These are phyloP conservation scores for Udeniomyces megalosporus DNA, from an alignment of 768 basidiomycete species.

Conservation along the genomic window DNA sequence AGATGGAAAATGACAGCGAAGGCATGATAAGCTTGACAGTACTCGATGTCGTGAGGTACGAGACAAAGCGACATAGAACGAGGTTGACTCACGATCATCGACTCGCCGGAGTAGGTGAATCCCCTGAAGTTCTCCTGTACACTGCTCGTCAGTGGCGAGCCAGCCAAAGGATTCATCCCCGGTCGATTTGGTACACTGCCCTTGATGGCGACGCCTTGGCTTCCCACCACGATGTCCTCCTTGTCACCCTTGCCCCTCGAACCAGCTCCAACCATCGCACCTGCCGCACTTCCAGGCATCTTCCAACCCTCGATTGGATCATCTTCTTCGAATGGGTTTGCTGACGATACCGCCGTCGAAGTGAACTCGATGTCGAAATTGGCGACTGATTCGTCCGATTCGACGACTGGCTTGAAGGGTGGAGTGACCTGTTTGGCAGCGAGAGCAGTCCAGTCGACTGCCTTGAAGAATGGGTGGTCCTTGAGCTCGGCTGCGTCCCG, in stretches of 20 bases:
- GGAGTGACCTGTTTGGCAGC: conserved; percentile 78
- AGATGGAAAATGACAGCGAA: background rate
- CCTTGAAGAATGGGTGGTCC: conserved; percentile 82
- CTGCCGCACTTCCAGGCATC: background rate
- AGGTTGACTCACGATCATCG: conserved; percentile 17
- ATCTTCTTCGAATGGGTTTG: conserved; percentile 39
- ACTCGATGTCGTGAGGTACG: background rate
- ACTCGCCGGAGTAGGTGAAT: conserved; percentile 46
- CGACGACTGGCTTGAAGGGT: conserved; percentile 93
- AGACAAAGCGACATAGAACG: background rate
- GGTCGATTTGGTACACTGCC: conserved; percentile 17
- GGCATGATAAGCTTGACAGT: background rate
- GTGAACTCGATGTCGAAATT: conserved; percentile 99
- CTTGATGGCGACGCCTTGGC: conserved; percentile 23
- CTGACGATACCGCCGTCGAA: conserved; percentile 62
- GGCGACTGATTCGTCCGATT: conserved; percentile 92
- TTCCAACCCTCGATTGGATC: conserved; percentile 62
- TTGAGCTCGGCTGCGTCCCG: conserved; percentile 88
- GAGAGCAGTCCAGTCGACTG: conserved; percentile 77
- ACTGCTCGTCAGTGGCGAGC: conserved; percentile 66
- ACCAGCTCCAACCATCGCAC: background rate
- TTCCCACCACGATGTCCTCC: conserved; percentile 35
- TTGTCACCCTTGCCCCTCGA: conserved; percentile 32
- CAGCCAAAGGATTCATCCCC: conserved; percentile 25
- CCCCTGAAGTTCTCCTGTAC: conserved; percentile 95